Base-by-base conservation (phyloP, 176 grass and related monocot genomes). In the Chloris gayana region DNA sequence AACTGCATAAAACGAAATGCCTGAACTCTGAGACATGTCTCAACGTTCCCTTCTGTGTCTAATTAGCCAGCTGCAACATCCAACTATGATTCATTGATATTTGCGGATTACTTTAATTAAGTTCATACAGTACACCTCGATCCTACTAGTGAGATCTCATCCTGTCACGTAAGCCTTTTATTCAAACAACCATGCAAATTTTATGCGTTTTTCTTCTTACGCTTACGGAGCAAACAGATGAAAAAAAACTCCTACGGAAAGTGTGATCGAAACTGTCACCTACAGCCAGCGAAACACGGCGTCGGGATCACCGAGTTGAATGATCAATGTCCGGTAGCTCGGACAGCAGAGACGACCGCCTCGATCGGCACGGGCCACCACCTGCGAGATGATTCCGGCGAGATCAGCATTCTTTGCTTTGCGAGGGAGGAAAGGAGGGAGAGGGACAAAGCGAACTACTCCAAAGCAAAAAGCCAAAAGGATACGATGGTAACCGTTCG, bases 401-500 rank as follows among this genome's bases (percentile, higher is more conserved):
- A 69, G n/a, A 79, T 67, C 62, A 44, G 13, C 8, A 18, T 15
- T 35, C 45, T 3, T 72, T 34, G n/a, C 70, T 72, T 72, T 57
- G 49, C 71, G 18, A 37, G 0, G 51, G 31, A 2, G 41, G 41
- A 44, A 44, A 44, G 22, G 12, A 54, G 18, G 50, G 50, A 4
- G 5, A 6, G 4, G 50, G 50, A 54, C 4, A 57, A n/a, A 57
- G 54, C 22, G 54, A 57, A 37, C 35, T 37, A 37, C 35, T 37
- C 1, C 35, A 5, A 35, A 2, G 35, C 29, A 54, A 14, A 37
- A 37, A 37, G 35, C 35, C n/a, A n/a, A n/a, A 37, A 37, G 5
- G 35, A 37, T 37, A 6, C 35, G 35, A 42, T 33, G 14, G 1
- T 7, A 73, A 27, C 81, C 86, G 86, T 80, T 53, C 13, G 86